phyloP scores from a whole-genome alignment of 306 rosid genomes.

The Oxytropis ochrocephala region DNA sequence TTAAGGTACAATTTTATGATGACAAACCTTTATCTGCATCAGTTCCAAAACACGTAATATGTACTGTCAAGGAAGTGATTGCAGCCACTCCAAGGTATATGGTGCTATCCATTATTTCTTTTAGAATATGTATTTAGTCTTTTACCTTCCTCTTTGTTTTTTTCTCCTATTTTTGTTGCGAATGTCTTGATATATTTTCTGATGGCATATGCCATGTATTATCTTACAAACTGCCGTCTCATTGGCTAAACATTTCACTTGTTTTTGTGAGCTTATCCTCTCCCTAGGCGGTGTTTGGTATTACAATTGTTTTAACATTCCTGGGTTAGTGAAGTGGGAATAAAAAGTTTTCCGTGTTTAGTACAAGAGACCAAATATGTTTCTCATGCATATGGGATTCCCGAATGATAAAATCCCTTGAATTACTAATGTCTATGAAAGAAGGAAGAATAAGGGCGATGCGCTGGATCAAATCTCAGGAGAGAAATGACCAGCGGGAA shows the following conservation, averaged over 20 bases:
- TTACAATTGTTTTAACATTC: neutral
- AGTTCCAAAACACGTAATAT: constrained; percentile 82
- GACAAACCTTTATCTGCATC: constrained; percentile 79
- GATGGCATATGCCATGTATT: neutral
- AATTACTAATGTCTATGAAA: no score
- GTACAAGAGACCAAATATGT: neutral
- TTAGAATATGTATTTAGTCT: neutral
- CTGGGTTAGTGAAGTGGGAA: neutral
- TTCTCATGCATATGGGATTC: neutral
- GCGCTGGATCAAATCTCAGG: no score
- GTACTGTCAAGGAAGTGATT: constrained; percentile 74
- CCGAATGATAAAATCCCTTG: no score
- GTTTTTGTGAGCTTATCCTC: neutral
- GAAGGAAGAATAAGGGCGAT: no score
- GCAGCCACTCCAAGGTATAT: constrained; percentile 71
- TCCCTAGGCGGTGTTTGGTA: neutral
- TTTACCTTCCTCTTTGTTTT: neutral
- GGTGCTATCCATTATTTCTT: neutral
- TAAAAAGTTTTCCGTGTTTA: neutral
- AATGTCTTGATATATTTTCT: neutral
- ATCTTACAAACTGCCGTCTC: neutral
- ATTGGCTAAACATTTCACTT: neutral
- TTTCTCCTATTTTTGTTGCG: constrained; percentile 7
- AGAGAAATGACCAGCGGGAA: no score
- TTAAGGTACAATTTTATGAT: constrained; percentile 65